Conservation (phyloP, 805 yeast species). For the Lipomyces anomalus region DNA sequence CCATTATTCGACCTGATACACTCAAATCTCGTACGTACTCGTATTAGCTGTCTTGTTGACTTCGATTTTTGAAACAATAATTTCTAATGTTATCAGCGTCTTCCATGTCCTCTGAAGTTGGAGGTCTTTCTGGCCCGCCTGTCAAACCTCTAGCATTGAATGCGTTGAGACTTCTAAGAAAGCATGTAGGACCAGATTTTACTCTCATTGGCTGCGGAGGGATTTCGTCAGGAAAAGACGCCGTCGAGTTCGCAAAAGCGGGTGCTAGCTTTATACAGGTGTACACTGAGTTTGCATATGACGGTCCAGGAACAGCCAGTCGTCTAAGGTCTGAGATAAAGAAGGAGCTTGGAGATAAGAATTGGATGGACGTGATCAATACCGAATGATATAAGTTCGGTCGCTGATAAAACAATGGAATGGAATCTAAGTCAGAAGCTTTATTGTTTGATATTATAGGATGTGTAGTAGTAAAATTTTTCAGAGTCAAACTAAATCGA, state of each 20-base stretch:
- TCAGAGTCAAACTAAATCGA: no score
- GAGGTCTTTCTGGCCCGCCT: constrained; percentile 93
- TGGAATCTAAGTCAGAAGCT: no score
- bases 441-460: no score
- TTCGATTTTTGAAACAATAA: no score
- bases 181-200: constrained; percentile 66
- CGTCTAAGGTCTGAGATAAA: constrained; percentile 56
- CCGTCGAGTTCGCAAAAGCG: constrained; percentile 83
- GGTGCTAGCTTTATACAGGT: constrained; percentile 88
- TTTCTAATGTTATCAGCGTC: no score
- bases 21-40: constrained; percentile 52
- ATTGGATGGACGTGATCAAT: constrained; percentile 79
- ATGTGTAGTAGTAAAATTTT: no score
- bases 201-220: constrained; percentile 94
- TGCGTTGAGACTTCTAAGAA: constrained; percentile 66
- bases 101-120: no score
- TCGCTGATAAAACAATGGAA: no score
- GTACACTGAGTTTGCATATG: constrained; percentile 86
- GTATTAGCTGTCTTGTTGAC: no score
- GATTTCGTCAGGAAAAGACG: constrained; percentile 79
- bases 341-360: constrained; percentile 66
- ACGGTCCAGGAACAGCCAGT: constrained; percentile 79
- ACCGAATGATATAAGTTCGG: constrained; percentile 45
- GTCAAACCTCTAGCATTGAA: constrained; percentile 70
- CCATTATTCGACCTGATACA: constrained; percentile 69